phyloP scores from a whole-genome alignment of 2,329 filamentous ascomycete genomes.

The Pyricularia sp. region DNA sequence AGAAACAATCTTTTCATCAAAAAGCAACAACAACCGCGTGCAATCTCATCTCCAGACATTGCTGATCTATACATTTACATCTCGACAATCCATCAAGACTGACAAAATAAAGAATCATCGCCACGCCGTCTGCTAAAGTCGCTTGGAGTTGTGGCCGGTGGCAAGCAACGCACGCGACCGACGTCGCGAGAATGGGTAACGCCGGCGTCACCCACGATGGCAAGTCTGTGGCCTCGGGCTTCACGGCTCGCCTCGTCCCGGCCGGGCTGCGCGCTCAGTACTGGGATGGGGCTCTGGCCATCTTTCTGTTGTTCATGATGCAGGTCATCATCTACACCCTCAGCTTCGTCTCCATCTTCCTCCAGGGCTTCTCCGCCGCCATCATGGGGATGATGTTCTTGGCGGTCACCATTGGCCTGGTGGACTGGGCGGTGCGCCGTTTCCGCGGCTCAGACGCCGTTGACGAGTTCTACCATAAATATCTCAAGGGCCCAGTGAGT shows the following conservation, averaged over 20 bases:
- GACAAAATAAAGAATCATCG: background rate
- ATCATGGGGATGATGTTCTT: constrained; percentile 37
- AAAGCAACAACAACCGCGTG: background rate
- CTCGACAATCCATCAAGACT: background rate
- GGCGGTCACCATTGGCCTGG: constrained; percentile 22
- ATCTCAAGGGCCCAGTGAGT: constrained; percentile 12
- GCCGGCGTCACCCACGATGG: background rate
- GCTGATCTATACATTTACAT: too few relatives aligned
- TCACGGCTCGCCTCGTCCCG: background rate
- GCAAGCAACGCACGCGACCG: background rate
- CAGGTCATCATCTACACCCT: constrained; percentile 38
- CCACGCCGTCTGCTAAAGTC: background rate
- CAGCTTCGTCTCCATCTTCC: constrained; percentile 22
- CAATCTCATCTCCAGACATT: too few relatives aligned
- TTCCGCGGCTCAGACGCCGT: constrained; percentile 9
- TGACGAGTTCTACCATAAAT: constrained; percentile 16
- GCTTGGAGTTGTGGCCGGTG: background rate
- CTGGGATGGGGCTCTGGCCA: constrained; percentile 21
- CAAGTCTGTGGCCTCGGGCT: background rate
- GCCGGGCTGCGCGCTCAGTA: constrained; percentile 5
- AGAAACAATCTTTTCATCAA: background rate
- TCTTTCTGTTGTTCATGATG: constrained; percentile 27
- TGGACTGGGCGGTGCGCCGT: constrained; percentile 7
- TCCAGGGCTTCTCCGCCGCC: constrained; percentile 33
- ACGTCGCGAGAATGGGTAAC: background rate